Evolutionary conservation across 192 early-diverging fungal species (phyloP).

Genomic region (Piromyces finnis): DNA sequence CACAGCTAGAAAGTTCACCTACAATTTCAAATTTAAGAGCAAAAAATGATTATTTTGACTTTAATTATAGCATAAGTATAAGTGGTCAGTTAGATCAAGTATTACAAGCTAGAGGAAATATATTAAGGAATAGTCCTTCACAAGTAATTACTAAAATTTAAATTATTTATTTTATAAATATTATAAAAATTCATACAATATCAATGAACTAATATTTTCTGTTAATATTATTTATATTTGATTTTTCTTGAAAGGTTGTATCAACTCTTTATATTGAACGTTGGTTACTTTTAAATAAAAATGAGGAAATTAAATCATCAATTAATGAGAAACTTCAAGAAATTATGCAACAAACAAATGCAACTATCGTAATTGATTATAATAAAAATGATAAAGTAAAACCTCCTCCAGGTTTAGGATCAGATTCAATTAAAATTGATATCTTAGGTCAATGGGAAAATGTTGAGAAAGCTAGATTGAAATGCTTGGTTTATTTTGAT

Average conservation of each 20-base stretch:
- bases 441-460: constrained; percentile 22
- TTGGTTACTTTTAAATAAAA: constrained; percentile 17
- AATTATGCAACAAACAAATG: constrained; percentile 19
- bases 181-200: too few species aligned
- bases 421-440: constrained; percentile 26
- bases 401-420: constrained; percentile 2
- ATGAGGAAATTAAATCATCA: constrained; percentile 23
- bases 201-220: too few species aligned
- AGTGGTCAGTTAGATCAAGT: constrained; percentile 2
- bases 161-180: too few species aligned
- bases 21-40: not conserved
- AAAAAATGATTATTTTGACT: constrained; percentile 3
- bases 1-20: not conserved
- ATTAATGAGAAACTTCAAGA: constrained; percentile 23
- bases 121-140: constrained; percentile 5
- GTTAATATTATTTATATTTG: too few species aligned
- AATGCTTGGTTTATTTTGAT: constrained; percentile 19
- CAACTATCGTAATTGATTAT: constrained; percentile 24
- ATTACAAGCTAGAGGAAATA: not conserved
- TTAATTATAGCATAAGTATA: constrained; percentile 6
- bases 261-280: constrained; percentile 1
- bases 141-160: constrained; percentile 6
- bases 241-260: not conserved
- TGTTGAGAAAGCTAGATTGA: constrained; percentile 23
- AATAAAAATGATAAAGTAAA: constrained; percentile 4